A percentile compares a stretch with the other conserved stretches of the same genome.
Conservation (phyloP, 208 protist genomes). For the Trypanosoma boissoni region DNA sequence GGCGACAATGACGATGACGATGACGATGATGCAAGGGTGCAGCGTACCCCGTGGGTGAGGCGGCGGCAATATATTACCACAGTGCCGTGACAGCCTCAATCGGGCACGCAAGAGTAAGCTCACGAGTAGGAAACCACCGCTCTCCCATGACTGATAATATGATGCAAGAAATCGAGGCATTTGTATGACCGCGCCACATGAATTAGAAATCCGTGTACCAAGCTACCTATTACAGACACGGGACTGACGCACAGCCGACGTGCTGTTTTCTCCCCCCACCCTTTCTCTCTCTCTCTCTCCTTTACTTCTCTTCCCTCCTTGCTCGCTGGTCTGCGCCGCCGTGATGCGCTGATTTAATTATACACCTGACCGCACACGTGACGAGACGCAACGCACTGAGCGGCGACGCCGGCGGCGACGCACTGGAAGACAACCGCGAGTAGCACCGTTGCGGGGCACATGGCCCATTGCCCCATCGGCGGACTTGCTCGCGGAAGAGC, state of each 20-base stretch:
- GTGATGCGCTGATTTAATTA: neutral
- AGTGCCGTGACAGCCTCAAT: slow-evolving; percentile 14
- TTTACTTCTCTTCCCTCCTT: neutral
- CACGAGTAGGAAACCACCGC: neutral
- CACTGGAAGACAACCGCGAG: neutral
- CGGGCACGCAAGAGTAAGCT: slow-evolving; percentile 5
- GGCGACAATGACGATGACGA: neutral
- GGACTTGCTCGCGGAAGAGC: slow-evolving; percentile 33
- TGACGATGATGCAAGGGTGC: neutral
- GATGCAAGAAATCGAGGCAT: slow-evolving; percentile 24
- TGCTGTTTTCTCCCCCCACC: slow-evolving; percentile 2
- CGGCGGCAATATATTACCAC: neutral
- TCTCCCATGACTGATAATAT: neutral
- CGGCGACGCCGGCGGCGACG: neutral
- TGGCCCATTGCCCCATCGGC: slow-evolving; percentile 22
- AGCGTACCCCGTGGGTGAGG: neutral
- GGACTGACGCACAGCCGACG: slow-evolving; percentile 10
- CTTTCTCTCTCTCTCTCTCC: slow-evolving; percentile 1
- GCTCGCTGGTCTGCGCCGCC: neutral
- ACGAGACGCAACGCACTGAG: slow-evolving; percentile 3
- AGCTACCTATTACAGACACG: slow-evolving; percentile 28
- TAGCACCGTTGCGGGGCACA: slow-evolving; percentile 24
- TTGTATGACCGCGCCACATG: slow-evolving; percentile 26
- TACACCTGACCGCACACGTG: slow-evolving; percentile 4
- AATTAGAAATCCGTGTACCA: slow-evolving; percentile 26